Percentiles rank a stretch among this genome's conserved stretches.
Evolutionary conservation across 805 yeast genomes (phyloP).

Genomic region (Cyberlindnera misumaiensis): DNA sequence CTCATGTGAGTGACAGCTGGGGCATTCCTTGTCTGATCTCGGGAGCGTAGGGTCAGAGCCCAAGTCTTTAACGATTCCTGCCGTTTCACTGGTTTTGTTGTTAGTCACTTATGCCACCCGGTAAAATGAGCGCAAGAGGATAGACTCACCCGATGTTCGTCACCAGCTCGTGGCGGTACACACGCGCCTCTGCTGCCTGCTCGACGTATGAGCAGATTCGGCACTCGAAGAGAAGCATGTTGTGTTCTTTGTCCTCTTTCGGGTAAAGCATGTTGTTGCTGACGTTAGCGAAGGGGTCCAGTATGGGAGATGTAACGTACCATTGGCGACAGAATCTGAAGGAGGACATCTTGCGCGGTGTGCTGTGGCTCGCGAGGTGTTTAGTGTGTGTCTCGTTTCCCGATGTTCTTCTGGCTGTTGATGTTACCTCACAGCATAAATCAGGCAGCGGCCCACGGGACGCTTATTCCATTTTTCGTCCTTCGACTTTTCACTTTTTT

Average conservation of each 20-base stretch:
- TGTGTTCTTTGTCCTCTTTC: conserved; percentile 78
- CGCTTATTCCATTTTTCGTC: background rate
- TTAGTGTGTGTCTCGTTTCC: no score
- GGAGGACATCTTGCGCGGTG: conserved; percentile 57
- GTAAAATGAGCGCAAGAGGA: background rate
- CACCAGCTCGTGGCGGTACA: conserved; percentile 87
- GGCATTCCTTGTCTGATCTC: conserved; percentile 89
- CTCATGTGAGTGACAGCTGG: conserved; percentile 78
- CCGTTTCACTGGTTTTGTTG: conserved; percentile 53
- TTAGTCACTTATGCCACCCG: background rate
- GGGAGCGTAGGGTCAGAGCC: conserved; percentile 98
- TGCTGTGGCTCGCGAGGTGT: no score
- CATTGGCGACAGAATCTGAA: conserved; percentile 93
- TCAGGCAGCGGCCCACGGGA: background rate
- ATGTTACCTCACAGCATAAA: background rate
- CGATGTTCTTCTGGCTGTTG: no score
- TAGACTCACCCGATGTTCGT: conserved; percentile 59
- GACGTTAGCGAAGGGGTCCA: background rate
- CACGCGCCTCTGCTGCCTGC: conserved; percentile 79
- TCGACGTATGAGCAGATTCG: conserved; percentile 93
- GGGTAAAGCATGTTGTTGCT: conserved; percentile 98
- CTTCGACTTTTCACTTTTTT: background rate
- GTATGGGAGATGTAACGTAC: conserved; percentile 21
- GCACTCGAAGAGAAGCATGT: conserved; percentile 76
- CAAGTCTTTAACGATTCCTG: conserved; percentile 93